These are phyloP conservation scores for Phytophthora sansomeana DNA, from an alignment of 352 stramenopile species.

Conservation along the genomic window DNA sequence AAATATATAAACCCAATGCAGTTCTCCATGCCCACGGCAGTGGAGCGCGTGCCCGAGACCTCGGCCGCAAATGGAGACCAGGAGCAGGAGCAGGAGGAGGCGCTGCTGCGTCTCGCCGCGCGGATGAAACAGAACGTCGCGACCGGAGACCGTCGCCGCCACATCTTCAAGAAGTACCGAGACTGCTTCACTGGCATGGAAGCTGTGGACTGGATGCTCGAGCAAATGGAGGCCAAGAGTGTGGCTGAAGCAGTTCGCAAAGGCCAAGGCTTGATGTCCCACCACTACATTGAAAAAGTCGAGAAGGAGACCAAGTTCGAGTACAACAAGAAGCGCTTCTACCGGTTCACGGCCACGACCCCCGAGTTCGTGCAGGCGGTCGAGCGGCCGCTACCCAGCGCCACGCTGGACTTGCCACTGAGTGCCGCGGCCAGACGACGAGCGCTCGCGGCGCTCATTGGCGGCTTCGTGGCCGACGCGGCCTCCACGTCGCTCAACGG, in stretches of 20 bases:
- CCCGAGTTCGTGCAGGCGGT: constrained; percentile 74
- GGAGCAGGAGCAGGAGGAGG: constrained; percentile 67
- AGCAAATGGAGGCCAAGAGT: constrained; percentile 86
- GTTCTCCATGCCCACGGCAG: constrained; percentile 52
- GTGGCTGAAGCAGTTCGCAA: constrained; percentile 84
- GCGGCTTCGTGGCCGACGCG: constrained; percentile 80
- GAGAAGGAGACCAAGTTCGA: constrained; percentile 87
- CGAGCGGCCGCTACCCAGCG: constrained; percentile 49
- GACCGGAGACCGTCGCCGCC: constrained; percentile 71
- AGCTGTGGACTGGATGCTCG: constrained; percentile 87
- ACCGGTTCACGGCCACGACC: constrained; percentile 79
- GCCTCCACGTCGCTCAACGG: constrained; percentile 83
- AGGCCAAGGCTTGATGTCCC: constrained; percentile 70
- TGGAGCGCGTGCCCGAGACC: constrained; percentile 62
- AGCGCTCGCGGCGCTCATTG: constrained; percentile 72
- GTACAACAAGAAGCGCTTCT: constrained; percentile 87
- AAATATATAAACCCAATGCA: constrained; percentile 25
- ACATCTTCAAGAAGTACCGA: constrained; percentile 85
- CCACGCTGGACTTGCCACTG: constrained; percentile 73
- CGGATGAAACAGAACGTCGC: constrained; percentile 86
- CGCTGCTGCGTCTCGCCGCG: constrained; percentile 71
- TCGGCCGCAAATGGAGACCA: constrained; percentile 48
- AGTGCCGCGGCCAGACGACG: constrained; percentile 64
- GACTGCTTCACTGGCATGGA: constrained; percentile 90
- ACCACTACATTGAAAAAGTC: constrained; percentile 82